Conservation (phyloP, 805 yeast species). For the Metschnikowia baotianmanensis region DNA sequence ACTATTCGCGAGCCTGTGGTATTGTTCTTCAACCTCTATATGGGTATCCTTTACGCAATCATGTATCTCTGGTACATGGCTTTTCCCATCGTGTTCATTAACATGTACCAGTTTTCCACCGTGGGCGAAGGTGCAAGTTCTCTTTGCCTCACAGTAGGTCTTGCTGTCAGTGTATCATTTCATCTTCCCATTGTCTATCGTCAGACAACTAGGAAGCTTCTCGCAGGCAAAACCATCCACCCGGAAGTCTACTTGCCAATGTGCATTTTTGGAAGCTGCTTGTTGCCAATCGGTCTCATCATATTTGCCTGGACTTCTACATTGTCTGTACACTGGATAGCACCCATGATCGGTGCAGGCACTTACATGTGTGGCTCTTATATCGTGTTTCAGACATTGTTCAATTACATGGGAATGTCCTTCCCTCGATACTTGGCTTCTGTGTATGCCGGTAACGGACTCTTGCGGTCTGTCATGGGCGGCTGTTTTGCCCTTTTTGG, state of each 20-base stretch:
- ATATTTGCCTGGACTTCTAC: slow-evolving; percentile 16
- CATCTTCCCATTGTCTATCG: slow-evolving; percentile 11
- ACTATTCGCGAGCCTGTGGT: slow-evolving; percentile 15
- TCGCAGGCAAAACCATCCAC: slow-evolving; percentile 4
- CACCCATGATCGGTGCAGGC: slow-evolving; percentile 16
- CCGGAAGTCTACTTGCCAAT: slow-evolving; percentile 17
- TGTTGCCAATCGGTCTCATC: slow-evolving; percentile 14
- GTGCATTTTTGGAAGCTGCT: slow-evolving; percentile 14
- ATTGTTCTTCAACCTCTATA: slow-evolving; percentile 14
- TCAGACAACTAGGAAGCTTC: slow-evolving; percentile 8
- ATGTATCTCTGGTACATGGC: slow-evolving; percentile 18
- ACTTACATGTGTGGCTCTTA: slow-evolving; percentile 14
- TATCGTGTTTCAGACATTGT: slow-evolving; percentile 17
- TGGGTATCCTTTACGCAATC: slow-evolving; percentile 15
- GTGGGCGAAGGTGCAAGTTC: slow-evolving; percentile 15
- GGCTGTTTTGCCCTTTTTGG: slow-evolving; percentile 17
- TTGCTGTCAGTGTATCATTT: slow-evolving; percentile 7
- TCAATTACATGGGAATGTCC: slow-evolving; percentile 15
- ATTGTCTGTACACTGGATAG: slow-evolving; percentile 15
- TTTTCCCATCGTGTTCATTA: slow-evolving; percentile 16
- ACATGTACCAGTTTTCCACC: slow-evolving; percentile 12
- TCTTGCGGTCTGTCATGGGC: slow-evolving; percentile 15
- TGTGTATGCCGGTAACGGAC: slow-evolving; percentile 16
- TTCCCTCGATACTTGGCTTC: slow-evolving; percentile 16
- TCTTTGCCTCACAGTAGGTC: slow-evolving; percentile 11